Conservation (phyloP, 805 yeast species). For the Candida vartiovaarae region DNA sequence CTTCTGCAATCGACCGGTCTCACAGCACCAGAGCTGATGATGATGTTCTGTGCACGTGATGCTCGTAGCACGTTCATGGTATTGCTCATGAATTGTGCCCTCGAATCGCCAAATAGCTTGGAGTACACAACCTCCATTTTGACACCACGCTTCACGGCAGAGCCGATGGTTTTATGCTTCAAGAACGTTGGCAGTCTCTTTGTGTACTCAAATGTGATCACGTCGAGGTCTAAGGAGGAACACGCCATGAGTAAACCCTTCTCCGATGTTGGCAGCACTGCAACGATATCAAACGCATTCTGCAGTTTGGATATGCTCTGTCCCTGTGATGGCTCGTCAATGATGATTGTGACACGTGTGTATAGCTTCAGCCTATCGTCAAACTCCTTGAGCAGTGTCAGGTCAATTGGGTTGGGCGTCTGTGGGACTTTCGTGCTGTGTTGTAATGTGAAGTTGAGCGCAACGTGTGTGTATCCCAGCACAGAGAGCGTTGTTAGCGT, state of each 20-base stretch:
- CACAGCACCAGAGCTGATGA: constrained; percentile 71
- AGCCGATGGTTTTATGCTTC: constrained; percentile 77
- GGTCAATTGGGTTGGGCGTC: constrained; percentile 34
- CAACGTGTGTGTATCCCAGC: constrained; percentile 71
- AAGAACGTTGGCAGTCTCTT: constrained; percentile 66
- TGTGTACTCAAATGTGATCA: constrained; percentile 65
- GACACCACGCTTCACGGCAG: constrained; percentile 78
- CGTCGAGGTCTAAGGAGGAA: constrained; percentile 70
- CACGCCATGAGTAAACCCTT: constrained; percentile 71
- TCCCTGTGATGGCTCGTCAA: constrained; percentile 73
- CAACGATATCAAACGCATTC: constrained; percentile 65
- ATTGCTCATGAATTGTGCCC: constrained; percentile 65
- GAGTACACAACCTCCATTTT: constrained; percentile 73
- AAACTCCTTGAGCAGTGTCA: constrained; percentile 21
- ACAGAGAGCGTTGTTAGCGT: constrained; percentile 46
- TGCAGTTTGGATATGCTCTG: constrained; percentile 42
- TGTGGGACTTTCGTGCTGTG: constrained; percentile 9
- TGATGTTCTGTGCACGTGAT: constrained; percentile 70
- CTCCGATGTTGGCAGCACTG: constrained; percentile 77
- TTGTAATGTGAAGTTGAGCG: constrained; percentile 54
- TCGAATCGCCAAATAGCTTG: constrained; percentile 38
- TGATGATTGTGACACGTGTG: constrained; percentile 66
- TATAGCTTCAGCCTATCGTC: constrained; percentile 39
- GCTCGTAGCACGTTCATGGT: constrained; percentile 72
- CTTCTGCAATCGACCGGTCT: constrained; percentile 54